These are phyloP conservation scores for Helotiales sp. DNA, from an alignment of 2,329 filamentous ascomycete genomes.

Conservation along the genomic window DNA sequence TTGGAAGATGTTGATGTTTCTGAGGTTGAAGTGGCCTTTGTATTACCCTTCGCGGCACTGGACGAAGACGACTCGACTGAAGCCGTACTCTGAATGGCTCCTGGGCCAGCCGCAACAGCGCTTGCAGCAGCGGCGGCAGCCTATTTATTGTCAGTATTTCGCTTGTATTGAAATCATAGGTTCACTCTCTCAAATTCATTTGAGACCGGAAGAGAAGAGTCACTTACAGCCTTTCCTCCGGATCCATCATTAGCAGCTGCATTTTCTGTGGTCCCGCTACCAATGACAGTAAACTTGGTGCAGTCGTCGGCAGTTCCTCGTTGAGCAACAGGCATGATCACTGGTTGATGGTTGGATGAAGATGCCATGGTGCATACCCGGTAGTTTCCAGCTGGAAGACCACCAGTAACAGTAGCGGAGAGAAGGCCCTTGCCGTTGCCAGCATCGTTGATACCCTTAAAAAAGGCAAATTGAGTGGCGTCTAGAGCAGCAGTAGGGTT, in stretches of 20 bases:
- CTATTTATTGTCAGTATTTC: too few species aligned
- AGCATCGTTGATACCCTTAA: constrained; percentile 43
- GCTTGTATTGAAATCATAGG: too few species aligned
- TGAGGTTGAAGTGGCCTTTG: neutral
- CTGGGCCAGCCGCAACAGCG: constrained; percentile 16
- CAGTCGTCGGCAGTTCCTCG: constrained; percentile 47
- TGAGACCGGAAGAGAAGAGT: too few species aligned
- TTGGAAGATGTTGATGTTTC: neutral
- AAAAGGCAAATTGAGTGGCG: constrained; percentile 39
- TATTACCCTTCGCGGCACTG: too few species aligned
- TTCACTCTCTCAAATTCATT: too few species aligned
- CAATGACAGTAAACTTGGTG: constrained; percentile 42
- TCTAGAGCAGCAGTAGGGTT: constrained; percentile 34
- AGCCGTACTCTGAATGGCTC: constrained; percentile 5
- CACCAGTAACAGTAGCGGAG: constrained; percentile 39
- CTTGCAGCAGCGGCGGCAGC: constrained; percentile 21
- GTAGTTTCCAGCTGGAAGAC: constrained; percentile 44
- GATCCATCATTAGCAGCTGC: constrained; percentile 21
- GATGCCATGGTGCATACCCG: constrained; percentile 46
- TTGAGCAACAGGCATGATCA: constrained; percentile 45
- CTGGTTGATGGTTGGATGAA: constrained; percentile 44
- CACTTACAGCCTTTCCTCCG: too few species aligned
- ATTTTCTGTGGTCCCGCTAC: constrained; percentile 23
- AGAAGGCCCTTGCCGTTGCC: constrained; percentile 41
- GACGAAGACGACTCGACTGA: constrained; percentile 4